Percentiles rank a stretch among this genome's conserved stretches.
These are phyloP conservation scores for Suhomyces canberraensis DNA, from an alignment of 805 yeast genomes.

Conservation along the genomic window DNA sequence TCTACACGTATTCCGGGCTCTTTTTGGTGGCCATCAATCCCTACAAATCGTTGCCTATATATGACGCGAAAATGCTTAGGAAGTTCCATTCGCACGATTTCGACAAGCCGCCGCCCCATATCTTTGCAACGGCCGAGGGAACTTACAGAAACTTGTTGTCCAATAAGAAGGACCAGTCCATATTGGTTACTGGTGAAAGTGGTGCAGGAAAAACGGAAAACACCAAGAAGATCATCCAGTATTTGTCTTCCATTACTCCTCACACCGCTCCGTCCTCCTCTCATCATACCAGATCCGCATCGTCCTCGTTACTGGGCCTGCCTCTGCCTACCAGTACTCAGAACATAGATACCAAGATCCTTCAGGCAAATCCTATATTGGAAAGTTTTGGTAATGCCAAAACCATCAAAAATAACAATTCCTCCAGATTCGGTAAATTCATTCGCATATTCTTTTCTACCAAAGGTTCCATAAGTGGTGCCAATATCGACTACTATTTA, in stretches of 20 bases:
- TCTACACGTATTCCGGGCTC: conserved; percentile 92
- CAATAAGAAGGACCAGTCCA: conserved; percentile 76
- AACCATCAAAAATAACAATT: conserved; percentile 88
- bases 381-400: conserved; percentile 98
- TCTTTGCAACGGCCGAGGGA: conserved; percentile 83
- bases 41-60: conserved; percentile 70
- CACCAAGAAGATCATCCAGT: conserved; percentile 91
- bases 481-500: conserved; percentile 91
- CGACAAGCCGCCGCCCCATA: conserved; percentile 67
- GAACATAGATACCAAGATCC: conserved; percentile 75
- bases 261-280: conserved; percentile 13
- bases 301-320: conserved; percentile 4
- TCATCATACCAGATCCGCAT: background rate
- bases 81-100: conserved; percentile 46
- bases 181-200: conserved; percentile 96
- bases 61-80: conserved; percentile 55
- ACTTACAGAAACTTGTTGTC: conserved; percentile 74
- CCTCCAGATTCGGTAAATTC: conserved; percentile 96
- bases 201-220: conserved; percentile 99
- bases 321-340: conserved; percentile 4
- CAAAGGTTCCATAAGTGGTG: conserved; percentile 72
- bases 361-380: conserved; percentile 91
- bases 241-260: conserved; percentile 73
- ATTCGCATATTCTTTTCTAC: conserved; percentile 75
- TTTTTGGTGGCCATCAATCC: conserved; percentile 96